Conservation (phyloP, 2,329 filamentous ascomycete species). For the Trichothecium roseum region DNA sequence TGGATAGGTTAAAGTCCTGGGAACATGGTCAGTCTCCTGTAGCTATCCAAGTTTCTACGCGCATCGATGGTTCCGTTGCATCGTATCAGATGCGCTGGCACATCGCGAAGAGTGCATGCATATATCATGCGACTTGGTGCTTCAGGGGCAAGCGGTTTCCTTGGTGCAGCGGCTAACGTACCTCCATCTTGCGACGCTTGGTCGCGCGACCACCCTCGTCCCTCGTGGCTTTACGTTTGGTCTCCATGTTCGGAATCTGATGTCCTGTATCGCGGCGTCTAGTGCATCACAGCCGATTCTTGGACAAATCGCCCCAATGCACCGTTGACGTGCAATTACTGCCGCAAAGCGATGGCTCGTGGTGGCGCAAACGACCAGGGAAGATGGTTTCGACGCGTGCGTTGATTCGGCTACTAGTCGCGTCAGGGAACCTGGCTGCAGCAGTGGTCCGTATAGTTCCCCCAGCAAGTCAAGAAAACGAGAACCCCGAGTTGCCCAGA, state of each 20-base stretch:
- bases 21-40: conserved; percentile 14
- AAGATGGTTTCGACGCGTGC: conserved; percentile 2
- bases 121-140: background rate
- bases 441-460: too few species aligned
- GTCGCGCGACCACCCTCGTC: conserved; percentile 42
- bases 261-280: conserved; percentile 10
- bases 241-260: conserved; percentile 33
- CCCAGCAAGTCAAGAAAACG: too few species aligned
- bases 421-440: too few species aligned
- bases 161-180: conserved; percentile 14
- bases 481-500: too few species aligned
- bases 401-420: too few species aligned
- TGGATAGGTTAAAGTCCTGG: conserved; percentile 34
- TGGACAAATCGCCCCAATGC: conserved; percentile 3
- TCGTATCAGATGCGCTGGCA: background rate
- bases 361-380: too few species aligned
- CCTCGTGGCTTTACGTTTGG: conserved; percentile 42
- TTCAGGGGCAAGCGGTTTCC: background rate
- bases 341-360: background rate
- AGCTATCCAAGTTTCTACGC: conserved; percentile 7
- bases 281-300: conserved; percentile 15
- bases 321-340: conserved; percentile 16
- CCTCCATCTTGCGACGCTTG: conserved; percentile 43
- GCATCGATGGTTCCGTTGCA: background rate
- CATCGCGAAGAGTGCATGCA: background rate